Evolutionary conservation across 1,139 yeast species (phyloP).

Genomic region (Taiozyma sp.): DNA sequence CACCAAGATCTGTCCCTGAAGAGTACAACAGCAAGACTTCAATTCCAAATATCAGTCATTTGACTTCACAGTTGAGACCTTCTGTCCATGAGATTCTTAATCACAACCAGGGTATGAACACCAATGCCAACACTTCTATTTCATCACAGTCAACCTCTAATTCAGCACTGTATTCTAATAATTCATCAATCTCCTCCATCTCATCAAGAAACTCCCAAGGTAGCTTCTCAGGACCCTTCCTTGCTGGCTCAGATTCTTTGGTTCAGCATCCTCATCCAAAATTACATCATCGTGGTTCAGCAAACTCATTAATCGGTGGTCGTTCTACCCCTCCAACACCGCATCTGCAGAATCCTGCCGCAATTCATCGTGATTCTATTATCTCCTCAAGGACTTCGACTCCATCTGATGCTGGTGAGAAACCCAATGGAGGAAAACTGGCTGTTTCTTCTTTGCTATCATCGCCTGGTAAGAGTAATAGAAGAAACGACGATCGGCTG

Average conservation of each 20-base stretch:
- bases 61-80: slow-evolving; percentile 37
- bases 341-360: background rate
- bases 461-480: slow-evolving; percentile 1
- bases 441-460: slow-evolving; percentile 4
- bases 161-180: slow-evolving; percentile 18
- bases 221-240: slow-evolving; percentile 11
- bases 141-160: slow-evolving; percentile 19
- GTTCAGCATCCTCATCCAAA: background rate
- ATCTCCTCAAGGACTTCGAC: background rate
- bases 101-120: background rate
- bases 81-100: slow-evolving; percentile 38
- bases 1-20: slow-evolving; percentile 22
- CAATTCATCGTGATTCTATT: background rate
- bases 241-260: background rate
- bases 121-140: slow-evolving; percentile 13
- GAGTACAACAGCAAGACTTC: slow-evolving; percentile 14
- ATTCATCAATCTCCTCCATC: slow-evolving; percentile 21
- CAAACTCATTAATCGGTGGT: background rate
- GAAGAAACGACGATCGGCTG: background rate
- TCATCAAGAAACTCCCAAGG: slow-evolving; percentile 21
- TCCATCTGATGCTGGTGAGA: background rate
- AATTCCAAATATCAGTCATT: slow-evolving; percentile 17
- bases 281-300: background rate
- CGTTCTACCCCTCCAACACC: background rate
- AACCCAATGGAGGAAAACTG: background rate